Evolutionary conservation across 768 basidiomycete species (phyloP), one percentile per base, ranked within the genome.

Genomic region (Vararia minispora): DNA sequence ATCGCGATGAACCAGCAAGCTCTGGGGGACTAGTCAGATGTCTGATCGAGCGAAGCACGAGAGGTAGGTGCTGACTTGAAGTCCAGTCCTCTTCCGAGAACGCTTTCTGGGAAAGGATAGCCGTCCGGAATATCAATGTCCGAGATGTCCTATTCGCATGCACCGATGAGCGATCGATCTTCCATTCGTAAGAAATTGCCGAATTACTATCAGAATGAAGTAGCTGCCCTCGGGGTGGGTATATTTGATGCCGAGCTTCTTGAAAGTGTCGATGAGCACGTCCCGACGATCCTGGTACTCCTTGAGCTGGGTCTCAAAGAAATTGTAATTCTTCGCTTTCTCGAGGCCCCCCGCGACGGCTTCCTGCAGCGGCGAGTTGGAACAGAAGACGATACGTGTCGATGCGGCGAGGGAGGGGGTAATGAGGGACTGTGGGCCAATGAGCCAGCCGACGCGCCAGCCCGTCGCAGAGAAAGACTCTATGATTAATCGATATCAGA

Each of bases 381-480:
- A 75, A 61, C 88, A 94, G 65, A 95, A 98, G 23, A 97, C 84
- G 51, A 98, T 92, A 23, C 95, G 81, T 0, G 92, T 94, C 34
- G 75, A 77, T 5, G 89, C 94, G 6, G 91, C 89, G 21, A 95
- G 72, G 12, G 89, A 84, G 2, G 94, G 89, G 31, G 66, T 63
- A 38, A 92, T 84, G 51, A 98, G 82, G 28, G 73, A 78, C 21
- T 71, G 52, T 6, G 91, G 89, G 13, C 81, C 95, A 50, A 98
- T 81, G 6, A 94, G 73, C 92, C 92, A 98, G 46, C 95, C 94
- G 33, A 98, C 75, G 41, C 94, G 81, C 92, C 91, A 98, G 18
- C 95, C 94, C 3, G 94, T 99, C 4, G 89, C 88, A 11, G 91
- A 86, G 59, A 99, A 99, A 5, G 89, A 78, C 68, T 97, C 90